phyloP scores from a whole-genome alignment of 2,329 filamentous ascomycete genomes.

The Hypoxylon sp. region DNA sequence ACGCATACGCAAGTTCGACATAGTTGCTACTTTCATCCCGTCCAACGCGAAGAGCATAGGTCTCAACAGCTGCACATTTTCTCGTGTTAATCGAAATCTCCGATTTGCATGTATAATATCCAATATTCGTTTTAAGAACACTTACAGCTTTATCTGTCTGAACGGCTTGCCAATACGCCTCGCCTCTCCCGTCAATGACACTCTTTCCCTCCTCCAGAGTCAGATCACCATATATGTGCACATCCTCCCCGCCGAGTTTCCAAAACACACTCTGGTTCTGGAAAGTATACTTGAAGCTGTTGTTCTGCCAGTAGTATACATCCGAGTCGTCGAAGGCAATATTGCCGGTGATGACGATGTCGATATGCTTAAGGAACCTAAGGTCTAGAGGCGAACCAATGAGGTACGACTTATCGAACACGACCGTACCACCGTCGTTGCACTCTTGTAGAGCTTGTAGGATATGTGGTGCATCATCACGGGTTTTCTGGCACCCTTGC shows the following conservation, averaged over 20 bases:
- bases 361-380: conserved; percentile 74
- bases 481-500: conserved; percentile 23
- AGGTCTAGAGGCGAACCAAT: conserved; percentile 76
- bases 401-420: conserved; percentile 72
- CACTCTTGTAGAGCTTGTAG: conserved; percentile 69
- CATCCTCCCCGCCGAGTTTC: conserved; percentile 61
- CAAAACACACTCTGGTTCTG: conserved; percentile 74
- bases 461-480: conserved; percentile 58
- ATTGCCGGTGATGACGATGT: conserved; percentile 70
- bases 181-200: conserved; percentile 72
- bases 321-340: conserved; percentile 74
- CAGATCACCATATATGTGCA: conserved; percentile 75
- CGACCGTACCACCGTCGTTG: conserved; percentile 74
- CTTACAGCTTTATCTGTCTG: conserved; percentile 53
- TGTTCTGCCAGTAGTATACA: conserved; percentile 77
- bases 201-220: conserved; percentile 41
- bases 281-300: conserved; percentile 75
- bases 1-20: conserved; percentile 72
- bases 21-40: conserved; percentile 69
- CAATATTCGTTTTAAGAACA: not conserved
- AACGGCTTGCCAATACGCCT: conserved; percentile 74
- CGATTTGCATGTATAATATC: conserved; percentile 5
- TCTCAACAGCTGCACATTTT: conserved; percentile 61
- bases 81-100: conserved; percentile 22
- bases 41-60: conserved; percentile 72